A percentile compares a stretch with the other conserved stretches of the same genome.
Evolutionary conservation across 257 asterid genomes (phyloP).

Genomic region (Ilex asprella): DNA sequence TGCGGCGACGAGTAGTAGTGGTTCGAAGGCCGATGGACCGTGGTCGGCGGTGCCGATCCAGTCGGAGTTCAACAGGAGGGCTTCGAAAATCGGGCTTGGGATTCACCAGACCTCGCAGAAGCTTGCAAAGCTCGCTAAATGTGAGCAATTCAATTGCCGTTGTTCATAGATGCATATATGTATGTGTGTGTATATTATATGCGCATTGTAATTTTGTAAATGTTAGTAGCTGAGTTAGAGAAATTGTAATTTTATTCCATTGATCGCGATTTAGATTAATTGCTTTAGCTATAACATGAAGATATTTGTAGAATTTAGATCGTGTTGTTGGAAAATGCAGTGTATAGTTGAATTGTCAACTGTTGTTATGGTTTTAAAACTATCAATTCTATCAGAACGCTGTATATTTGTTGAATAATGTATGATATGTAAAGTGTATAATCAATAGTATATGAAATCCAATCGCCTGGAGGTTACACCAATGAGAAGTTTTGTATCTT

Average conservation of each 20-base stretch:
- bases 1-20: constrained; percentile 26
- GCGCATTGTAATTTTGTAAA: not conserved
- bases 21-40: constrained; percentile 37
- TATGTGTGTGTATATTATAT: not conserved
- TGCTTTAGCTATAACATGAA: too few relatives aligned
- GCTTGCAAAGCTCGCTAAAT: constrained; percentile 82
- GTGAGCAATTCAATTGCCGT: constrained; percentile 31
- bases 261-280: not conserved
- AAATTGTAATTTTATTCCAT: not conserved
- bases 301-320: too few relatives aligned
- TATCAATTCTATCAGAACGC: too few relatives aligned
- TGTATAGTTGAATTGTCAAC: too few relatives aligned
- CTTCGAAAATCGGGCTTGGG: constrained; percentile 79
- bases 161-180: not conserved
- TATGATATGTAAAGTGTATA: too few relatives aligned
- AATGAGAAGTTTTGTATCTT: too few relatives aligned
- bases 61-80: constrained; percentile 78
- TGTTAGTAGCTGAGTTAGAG: not conserved
- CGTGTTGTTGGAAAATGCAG: too few relatives aligned
- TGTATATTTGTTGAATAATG: too few relatives aligned
- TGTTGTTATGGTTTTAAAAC: too few relatives aligned
- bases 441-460: too few relatives aligned
- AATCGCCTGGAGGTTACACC: too few relatives aligned
- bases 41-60: constrained; percentile 65
- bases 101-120: constrained; percentile 94